Conservation (phyloP, 177 flowering plant species). For the Tripterygium wilfordii region DNA sequence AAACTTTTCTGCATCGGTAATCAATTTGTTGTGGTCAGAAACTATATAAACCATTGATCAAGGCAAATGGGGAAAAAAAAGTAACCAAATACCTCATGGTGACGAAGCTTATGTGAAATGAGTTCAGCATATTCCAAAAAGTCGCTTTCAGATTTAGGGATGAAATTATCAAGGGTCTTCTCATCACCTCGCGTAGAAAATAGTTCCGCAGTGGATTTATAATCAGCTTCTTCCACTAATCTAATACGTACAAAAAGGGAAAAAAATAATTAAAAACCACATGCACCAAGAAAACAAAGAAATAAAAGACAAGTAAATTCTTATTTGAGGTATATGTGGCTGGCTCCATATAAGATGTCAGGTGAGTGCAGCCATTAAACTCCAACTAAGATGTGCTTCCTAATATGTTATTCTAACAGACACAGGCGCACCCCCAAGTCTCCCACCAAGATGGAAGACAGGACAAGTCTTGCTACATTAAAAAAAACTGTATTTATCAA, state of each 20-base stretch:
- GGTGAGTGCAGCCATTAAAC: no score
- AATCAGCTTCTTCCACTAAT: constrained; percentile 95
- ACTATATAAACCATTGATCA: neutral
- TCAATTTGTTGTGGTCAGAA: neutral
- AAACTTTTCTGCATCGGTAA: constrained; percentile 71
- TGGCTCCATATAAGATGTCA: no score
- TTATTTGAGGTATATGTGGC: no score
- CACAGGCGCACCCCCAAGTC: no score
- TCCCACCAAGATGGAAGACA: no score
- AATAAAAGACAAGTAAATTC: neutral
- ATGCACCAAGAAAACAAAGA: neutral
- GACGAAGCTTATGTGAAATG: constrained; percentile 65
- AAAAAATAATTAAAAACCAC: neutral
- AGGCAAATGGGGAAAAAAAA: neutral
- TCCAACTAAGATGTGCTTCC: no score
- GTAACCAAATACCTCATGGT: constrained; percentile 55
- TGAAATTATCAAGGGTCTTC: constrained; percentile 74
- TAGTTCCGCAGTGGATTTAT: constrained; percentile 67
- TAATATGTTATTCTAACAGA: no score
- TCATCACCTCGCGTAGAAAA: constrained; percentile 71
- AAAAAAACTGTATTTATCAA: no score
- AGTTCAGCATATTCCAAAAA: constrained; percentile 91
- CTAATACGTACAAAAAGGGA: constrained; percentile 22
- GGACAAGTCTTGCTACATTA: no score
- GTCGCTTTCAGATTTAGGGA: constrained; percentile 93